Percentiles rank a stretch among this genome's conserved stretches.
Evolutionary conservation across 345 rosid species (phyloP).

Genomic region (Raphanus raphanistrum): DNA sequence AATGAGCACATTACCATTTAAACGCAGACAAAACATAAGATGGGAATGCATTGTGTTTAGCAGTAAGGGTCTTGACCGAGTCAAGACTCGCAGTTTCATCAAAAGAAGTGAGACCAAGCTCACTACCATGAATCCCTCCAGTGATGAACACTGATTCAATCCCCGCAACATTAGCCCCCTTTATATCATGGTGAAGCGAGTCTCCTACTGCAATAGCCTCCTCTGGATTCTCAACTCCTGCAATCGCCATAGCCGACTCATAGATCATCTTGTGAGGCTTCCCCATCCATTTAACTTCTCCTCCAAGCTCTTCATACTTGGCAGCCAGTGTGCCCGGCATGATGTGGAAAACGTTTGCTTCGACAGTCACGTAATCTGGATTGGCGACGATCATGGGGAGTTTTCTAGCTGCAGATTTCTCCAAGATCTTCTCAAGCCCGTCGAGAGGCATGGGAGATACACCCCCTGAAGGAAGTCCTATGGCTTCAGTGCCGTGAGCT

Average conservation of each 20-base stretch:
- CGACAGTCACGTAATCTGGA: constrained; percentile 93
- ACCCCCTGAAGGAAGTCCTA: constrained; percentile 72
- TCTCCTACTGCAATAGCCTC: constrained; percentile 82
- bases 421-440: constrained; percentile 79
- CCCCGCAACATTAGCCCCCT: constrained; percentile 84
- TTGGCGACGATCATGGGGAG: constrained; percentile 96
- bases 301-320: constrained; percentile 84
- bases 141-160: constrained; percentile 68
- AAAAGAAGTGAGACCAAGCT: constrained; percentile 65
- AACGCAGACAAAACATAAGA: constrained; percentile 73
- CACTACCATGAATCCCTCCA: constrained; percentile 76
- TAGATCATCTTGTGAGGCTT: constrained; percentile 92
- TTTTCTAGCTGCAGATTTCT: constrained; percentile 60
- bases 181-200: constrained; percentile 90
- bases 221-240: constrained; percentile 48
- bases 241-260: constrained; percentile 72
- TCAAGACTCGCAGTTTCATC: constrained; percentile 63
- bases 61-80: constrained; percentile 57
- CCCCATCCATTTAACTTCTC: constrained; percentile 97
- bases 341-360: constrained; percentile 73
- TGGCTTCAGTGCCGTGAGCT: constrained; percentile 89
- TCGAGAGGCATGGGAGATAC: constrained; percentile 58
- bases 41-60: constrained; percentile 63
- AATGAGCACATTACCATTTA: constrained; percentile 49
- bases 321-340: constrained; percentile 95